Percentiles rank a stretch among this genome's conserved stretches.
Conservation (phyloP, 495 filamentous ascomycete genomes). For the Neurospora sp. region DNA sequence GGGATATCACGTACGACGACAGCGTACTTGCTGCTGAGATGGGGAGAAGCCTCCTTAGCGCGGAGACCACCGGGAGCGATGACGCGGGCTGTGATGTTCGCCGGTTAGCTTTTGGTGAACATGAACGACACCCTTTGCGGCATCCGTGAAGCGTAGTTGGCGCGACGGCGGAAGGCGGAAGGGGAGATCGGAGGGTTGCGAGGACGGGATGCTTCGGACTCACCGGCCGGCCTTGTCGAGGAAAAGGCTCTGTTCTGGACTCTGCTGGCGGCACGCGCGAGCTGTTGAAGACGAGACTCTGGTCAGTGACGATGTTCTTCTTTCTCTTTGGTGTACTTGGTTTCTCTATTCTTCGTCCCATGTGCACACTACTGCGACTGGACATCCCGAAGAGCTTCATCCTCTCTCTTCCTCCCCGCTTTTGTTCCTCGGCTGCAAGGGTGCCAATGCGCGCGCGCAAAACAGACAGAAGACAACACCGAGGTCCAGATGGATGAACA, state of each 20-base stretch:
- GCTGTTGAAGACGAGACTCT: conserved; percentile 18
- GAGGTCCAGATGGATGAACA: neutral
- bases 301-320: neutral
- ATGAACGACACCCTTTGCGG: neutral
- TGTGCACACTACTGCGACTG: neutral
- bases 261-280: conserved; percentile 34
- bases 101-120: neutral
- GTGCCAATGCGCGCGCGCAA: neutral
- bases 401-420: neutral
- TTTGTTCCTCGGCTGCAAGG: conserved; percentile 11
- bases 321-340: neutral
- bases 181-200: neutral
- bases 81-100: conserved; percentile 45
- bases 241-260: conserved; percentile 68
- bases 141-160: neutral
- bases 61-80: conserved; percentile 75
- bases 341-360: neutral
- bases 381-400: neutral
- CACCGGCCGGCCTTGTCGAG: conserved; percentile 72
- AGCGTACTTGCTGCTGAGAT: conserved; percentile 77
- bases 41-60: conserved; percentile 81
- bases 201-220: conserved; percentile 15
- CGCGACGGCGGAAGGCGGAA: neutral
- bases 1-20: conserved; percentile 62
- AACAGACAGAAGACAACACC: neutral